Base-by-base conservation (phyloP, 2,329 filamentous ascomycete genomes). In the Aspergillus sp. region DNA sequence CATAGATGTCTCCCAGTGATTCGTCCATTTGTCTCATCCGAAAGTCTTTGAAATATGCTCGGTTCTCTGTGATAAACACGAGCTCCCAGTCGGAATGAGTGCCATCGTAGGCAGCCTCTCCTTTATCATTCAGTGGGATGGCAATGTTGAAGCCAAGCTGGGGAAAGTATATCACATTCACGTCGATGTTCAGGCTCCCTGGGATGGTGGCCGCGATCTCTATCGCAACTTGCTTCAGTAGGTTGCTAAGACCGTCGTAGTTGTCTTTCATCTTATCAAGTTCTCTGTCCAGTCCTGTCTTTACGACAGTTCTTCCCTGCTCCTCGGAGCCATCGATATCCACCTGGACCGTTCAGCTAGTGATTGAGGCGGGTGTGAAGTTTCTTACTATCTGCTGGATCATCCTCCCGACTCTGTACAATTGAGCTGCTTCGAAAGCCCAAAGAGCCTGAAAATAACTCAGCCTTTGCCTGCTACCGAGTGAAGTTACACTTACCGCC, bases 81-180 rank as follows among this genome's bases (percentile, higher is more conserved):
- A 83, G 82, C 54, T 91, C 83, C 94, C 93, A 99, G 0, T 73
- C 71, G 51, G 85, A 84, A 14, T 79, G 77, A 52, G 81, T 76
- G 1, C 89, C 89, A 59, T 84, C 79, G 59, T 87, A 92, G 10
- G 82, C 74, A 0, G 82, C 81, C 44, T 78, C 73, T 0, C 83
- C 83, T 1, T 80, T 84, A 13, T 78, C 73, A 59, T 90, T 82
- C 3, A 86, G 70, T 2, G 81, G 80, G 14, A 95, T 85, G 0
- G 87, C 85, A 2, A 91, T 88, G 35, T 96, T 81, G 65, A 96
- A 99, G 0, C 94, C 94, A 35, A 96, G 82, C 63, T 96, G 91
- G 0, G 92, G 93, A 56, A 95, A 88, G 67, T 94, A 96, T 16
- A 94, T 87, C 56, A 95, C 95, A 50, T 92, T 92, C 32, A 87